phyloP scores from a whole-genome alignment of 306 rosid genomes.

The Senna siamea region DNA sequence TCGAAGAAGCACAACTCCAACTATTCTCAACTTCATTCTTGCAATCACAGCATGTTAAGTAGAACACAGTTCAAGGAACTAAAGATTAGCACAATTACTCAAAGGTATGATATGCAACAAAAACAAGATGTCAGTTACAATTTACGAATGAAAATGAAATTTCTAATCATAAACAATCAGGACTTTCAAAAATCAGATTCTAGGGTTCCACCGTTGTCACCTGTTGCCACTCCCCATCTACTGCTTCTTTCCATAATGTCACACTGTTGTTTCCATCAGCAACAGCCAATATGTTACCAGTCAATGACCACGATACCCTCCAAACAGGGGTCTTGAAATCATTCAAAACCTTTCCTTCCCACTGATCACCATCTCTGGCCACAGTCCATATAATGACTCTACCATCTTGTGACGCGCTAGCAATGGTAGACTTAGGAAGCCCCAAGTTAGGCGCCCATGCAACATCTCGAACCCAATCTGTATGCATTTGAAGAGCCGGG shows the following conservation, averaged over 20 bases:
- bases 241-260: conserved; percentile 76
- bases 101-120: conserved; percentile 34
- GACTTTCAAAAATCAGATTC: conserved; percentile 34
- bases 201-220: conserved; percentile 73
- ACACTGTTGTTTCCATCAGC: conserved; percentile 79
- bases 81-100: conserved; percentile 37
- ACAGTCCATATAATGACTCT: conserved; percentile 77
- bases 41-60: conserved; percentile 32
- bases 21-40: conserved; percentile 38
- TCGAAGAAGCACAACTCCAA: conserved; percentile 28
- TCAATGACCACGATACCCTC: conserved; percentile 83
- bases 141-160: conserved; percentile 10
- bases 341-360: conserved; percentile 77
- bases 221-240: conserved; percentile 84
- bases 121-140: conserved; percentile 31
- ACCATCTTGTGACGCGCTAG: conserved; percentile 78
- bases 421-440: conserved; percentile 77
- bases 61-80: conserved; percentile 39
- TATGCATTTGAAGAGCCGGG: conserved; percentile 77
- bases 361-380: conserved; percentile 79
- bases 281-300: conserved; percentile 78
- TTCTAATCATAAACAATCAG: conserved; percentile 36
- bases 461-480: conserved; percentile 79
- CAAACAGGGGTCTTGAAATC: conserved; percentile 76
- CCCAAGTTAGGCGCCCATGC: conserved; percentile 90